Evolutionary conservation across 441 rosid species (phyloP).

Genomic region (Erodium texanum): DNA sequence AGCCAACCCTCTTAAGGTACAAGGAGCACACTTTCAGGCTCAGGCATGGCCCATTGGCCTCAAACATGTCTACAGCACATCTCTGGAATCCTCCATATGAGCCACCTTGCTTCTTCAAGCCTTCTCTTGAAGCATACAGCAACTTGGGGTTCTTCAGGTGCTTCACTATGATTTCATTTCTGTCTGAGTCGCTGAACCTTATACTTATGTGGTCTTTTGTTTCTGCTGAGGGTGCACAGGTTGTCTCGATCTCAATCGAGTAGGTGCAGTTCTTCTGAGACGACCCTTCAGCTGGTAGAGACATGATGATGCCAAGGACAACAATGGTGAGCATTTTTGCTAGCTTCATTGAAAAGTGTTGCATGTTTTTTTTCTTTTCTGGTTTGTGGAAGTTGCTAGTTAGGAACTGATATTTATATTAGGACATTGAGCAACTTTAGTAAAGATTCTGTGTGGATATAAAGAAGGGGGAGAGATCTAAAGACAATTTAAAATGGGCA

Average conservation of each 20-base stretch:
- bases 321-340: conserved; percentile 1
- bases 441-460: neutral
- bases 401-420: neutral
- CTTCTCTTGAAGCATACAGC: conserved; percentile 12
- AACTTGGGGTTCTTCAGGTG: conserved; percentile 17
- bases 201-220: conserved; percentile 12
- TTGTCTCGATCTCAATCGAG: conserved; percentile 13
- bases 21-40: conserved; percentile 7
- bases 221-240: conserved; percentile 15
- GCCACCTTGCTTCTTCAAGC: conserved; percentile 9
- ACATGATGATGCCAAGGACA: neutral
- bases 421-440: neutral
- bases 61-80: conserved; percentile 12
- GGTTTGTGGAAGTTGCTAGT: neutral
- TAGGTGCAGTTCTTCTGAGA: conserved; percentile 12
- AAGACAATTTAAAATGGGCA: neutral
- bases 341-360: neutral
- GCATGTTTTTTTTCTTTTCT: neutral
- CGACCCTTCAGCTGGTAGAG: conserved; percentile 6
- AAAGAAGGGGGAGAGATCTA: neutral
- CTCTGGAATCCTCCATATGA: conserved; percentile 11
- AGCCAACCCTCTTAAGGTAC: conserved; percentile 14
- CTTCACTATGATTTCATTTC: conserved; percentile 15
- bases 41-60: conserved; percentile 12
- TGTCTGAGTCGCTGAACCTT: conserved; percentile 17